Base-by-base conservation (phyloP, 345 rosid species). In the Euphorbia pulcherrima region DNA sequence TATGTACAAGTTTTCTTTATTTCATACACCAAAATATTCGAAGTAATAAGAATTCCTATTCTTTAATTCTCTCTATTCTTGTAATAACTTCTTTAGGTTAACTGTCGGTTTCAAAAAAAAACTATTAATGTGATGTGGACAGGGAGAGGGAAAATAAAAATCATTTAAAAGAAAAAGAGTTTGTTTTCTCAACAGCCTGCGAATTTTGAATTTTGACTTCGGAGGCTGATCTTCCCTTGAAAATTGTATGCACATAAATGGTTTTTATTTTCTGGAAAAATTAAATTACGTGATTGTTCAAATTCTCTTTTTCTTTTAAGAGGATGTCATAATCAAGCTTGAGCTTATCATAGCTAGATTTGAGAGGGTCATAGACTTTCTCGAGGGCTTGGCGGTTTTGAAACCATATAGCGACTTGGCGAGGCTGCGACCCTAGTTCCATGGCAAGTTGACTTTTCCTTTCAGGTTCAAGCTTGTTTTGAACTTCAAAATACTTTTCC, bases 361-460 rank as follows among this genome's bases (percentile, higher is more conserved):
- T 81, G 65, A 92, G 75, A 7, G 78, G 68, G 33, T 80, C 83
- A 21, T 78, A 86, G 50, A 87, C 89, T 74, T 75, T 76, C 59
- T 83, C 94, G 24, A 92, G 81, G 33, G 92, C 97, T 23, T 90
- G 82, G 20, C 94, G 81, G 75, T 88, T 92, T 68, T 89, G 90
- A 75, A 87, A 89, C 96, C 97, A 92, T 58, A 89, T 80, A 10
- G 90, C 86, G 35, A 88, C 90, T 74, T 92, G 97, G 57, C 83
- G 84, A 37, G 97, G 96, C 78, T 82, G 90, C 74, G 89, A 56
- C 2, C 92, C 89, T n/a, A 92, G 74, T 54, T 86, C 87, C 41
- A 79, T 76, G 1, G 96, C 96, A 1, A 92, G 85, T 68, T 81
- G 83, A 62, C 79, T 72, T 68, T 89, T 92, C 77, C 84, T 85